Evolutionary conservation across 2,329 filamentous ascomycete genomes (phyloP).

Genomic region (Diaporthe sp.): DNA sequence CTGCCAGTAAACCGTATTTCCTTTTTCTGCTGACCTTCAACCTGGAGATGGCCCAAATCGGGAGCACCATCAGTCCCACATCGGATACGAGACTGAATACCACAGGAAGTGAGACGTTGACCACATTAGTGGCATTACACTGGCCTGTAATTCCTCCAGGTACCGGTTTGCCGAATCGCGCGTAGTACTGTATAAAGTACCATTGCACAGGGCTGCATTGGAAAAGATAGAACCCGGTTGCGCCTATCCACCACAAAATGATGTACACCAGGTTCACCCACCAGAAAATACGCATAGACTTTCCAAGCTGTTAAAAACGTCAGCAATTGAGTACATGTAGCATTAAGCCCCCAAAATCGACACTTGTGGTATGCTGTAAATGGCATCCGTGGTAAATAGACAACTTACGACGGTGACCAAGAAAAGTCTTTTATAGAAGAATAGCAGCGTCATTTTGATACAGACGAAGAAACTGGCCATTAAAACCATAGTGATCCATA

Average conservation of each 20-base stretch:
- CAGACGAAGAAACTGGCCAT: slow-evolving; percentile 14
- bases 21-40: background rate
- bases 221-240: slow-evolving; percentile 4
- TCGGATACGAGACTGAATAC: slow-evolving; percentile 6
- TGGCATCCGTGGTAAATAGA: too few species aligned
- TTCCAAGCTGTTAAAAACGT: background rate
- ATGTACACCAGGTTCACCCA: slow-evolving; percentile 1
- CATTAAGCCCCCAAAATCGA: background rate
- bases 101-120: slow-evolving; percentile 1
- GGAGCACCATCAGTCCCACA: background rate
- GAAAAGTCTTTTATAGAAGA: slow-evolving; percentile 6
- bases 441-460: slow-evolving; percentile 9
- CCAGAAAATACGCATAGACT: slow-evolving; percentile 2
- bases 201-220: slow-evolving; percentile 12
- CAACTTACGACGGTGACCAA: background rate
- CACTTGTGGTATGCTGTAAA: background rate
- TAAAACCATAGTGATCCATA: slow-evolving; percentile 4
- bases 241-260: slow-evolving; percentile 15
- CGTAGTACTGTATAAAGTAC: slow-evolving; percentile 6
- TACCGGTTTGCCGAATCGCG: background rate
- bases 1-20: background rate
- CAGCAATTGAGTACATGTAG: background rate
- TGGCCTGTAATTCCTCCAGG: slow-evolving; percentile 1
- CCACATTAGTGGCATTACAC: slow-evolving; percentile 4
- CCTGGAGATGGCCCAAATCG: slow-evolving; percentile 1